A percentile compares a stretch with the other conserved stretches of the same genome.
Conservation (phyloP, 805 yeast species). For the Candida taoyuanica region DNA sequence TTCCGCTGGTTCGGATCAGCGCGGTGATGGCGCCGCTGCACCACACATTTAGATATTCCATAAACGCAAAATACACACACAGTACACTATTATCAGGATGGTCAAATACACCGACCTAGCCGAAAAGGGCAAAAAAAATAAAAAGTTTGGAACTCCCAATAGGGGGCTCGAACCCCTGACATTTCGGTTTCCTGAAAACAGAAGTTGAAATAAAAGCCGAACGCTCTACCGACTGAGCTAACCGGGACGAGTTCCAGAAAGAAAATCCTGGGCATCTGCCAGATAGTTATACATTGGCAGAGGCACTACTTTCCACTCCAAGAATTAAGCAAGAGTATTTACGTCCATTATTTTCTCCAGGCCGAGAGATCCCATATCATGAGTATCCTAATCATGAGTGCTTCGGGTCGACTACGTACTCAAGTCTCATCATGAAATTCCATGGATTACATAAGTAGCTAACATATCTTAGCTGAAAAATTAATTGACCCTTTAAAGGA, state of each 20-base stretch:
- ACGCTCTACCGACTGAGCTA: constrained; percentile 31
- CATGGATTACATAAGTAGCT: too few species aligned
- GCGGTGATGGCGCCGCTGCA: constrained; percentile 82
- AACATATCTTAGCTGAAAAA: too few species aligned
- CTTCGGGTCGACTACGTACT: too few species aligned
- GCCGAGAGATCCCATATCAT: too few species aligned
- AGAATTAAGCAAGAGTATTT: too few species aligned
- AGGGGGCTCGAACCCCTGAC: constrained; percentile 32
- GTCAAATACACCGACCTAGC: too few species aligned
- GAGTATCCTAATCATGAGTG: too few species aligned
- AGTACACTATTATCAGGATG: not conserved
- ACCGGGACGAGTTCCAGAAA: constrained; percentile 28
- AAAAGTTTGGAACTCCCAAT: constrained; percentile 27
- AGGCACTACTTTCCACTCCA: not conserved
- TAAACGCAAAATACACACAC: not conserved
- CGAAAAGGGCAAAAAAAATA: too few species aligned
- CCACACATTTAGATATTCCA: constrained; percentile 10
- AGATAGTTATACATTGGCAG: not conserved
- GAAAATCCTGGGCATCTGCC: not conserved
- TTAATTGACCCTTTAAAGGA: too few species aligned
- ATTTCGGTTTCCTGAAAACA: constrained; percentile 24
- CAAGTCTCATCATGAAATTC: too few species aligned
- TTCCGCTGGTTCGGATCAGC: constrained; percentile 70
- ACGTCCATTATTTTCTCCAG: too few species aligned
- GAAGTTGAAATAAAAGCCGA: constrained; percentile 24